Base-by-base conservation (phyloP, 768 basidiomycete species). In the Russula lepida region DNA sequence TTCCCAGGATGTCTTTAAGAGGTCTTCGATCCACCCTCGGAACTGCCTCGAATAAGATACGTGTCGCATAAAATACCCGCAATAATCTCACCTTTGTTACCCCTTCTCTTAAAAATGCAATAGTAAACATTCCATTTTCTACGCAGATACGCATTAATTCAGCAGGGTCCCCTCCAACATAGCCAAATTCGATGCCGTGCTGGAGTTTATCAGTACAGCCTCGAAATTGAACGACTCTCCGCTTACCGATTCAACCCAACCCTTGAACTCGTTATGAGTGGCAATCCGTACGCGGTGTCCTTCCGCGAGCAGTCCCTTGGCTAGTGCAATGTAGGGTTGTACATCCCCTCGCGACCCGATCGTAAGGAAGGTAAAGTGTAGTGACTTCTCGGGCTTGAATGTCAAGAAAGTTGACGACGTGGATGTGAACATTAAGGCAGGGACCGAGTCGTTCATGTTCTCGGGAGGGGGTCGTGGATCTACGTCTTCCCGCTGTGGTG, bases 101-200 rank as follows among this genome's bases (percentile, higher is more conserved):
- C 12, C 85, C 88, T 70, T 99, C 97, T 72, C 88, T 94, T 71
- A 98, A 75, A 74, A 98, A 98, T 0, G 93, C 84, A 39, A 98
- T 88, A 0, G 95, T 97, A 70, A 98, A 99, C 59, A 88, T 97
- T 63, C 97, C 97, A 73, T 99, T 98, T 74, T 98, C 95, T 35
- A 98, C 88, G 71, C 95, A 98, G 65, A 99, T 92, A 55, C 91
- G 83, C 94, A 98, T 95, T 44, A 99, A 76, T 72, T 98, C 95
- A 1, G 97, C 95, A 11, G 95, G 95, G 73, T 98, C 97, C 28
- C 95, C 95, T 12, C 97, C 95, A 46, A 98, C 94, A 65, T 82
- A 88, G 12, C 88, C 88, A 71, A 89, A 98, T 69, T 94, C 94
- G 68, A 99, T 97, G n/a, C 92, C 93, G 70, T 98, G 81, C 93